A percentile compares a stretch with the other conserved stretches of the same genome.
Conservation (phyloP, 2,329 filamentous ascomycete species). For the Coniella vitis region DNA sequence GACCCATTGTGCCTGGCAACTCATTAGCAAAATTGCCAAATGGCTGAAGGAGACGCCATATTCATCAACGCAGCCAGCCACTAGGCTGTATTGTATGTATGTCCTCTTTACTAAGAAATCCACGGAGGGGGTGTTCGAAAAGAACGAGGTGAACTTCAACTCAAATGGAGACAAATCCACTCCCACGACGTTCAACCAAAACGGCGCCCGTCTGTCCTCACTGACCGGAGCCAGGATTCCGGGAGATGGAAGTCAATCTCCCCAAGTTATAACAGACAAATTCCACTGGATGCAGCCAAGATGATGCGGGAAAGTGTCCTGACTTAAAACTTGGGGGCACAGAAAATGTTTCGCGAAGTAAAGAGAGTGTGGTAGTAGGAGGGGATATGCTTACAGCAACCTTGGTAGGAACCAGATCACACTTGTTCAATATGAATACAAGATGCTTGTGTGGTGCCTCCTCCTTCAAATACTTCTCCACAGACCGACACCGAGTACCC, state of each 20-base stretch:
- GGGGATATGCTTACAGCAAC: constrained; percentile 76
- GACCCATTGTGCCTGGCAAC: constrained; percentile 80
- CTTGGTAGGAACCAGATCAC: constrained; percentile 83
- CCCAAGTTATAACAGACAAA: constrained; percentile 99
- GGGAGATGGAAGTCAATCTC: constrained; percentile 74
- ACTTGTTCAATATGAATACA: constrained; percentile 84
- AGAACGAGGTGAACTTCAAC: constrained; percentile 81
- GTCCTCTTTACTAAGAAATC: constrained; percentile 98
- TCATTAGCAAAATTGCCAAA: constrained; percentile 23
- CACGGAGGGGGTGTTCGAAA: constrained; percentile 52
- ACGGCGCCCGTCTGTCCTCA: constrained; percentile 71
- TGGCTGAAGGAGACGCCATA: constrained; percentile 14
- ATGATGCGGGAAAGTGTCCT: constrained; percentile 68
- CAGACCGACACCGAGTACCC: constrained; percentile 81
- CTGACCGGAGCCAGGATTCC: constrained; percentile 57
- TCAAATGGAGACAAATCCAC: constrained; percentile 80
- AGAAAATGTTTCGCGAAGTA: constrained; percentile 1
- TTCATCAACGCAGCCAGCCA: constrained; percentile 15
- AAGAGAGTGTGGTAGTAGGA: neutral
- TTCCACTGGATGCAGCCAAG: constrained; percentile 57
- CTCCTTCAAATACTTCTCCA: constrained; percentile 88
- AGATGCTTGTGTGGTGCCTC: constrained; percentile 96
- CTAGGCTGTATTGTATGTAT: constrained; percentile 45
- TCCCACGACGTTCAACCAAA: constrained; percentile 77
- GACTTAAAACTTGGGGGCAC: constrained; percentile 62